phyloP scores from a whole-genome alignment of 345 rosid genomes.

The Noccaea bulbosa region DNA sequence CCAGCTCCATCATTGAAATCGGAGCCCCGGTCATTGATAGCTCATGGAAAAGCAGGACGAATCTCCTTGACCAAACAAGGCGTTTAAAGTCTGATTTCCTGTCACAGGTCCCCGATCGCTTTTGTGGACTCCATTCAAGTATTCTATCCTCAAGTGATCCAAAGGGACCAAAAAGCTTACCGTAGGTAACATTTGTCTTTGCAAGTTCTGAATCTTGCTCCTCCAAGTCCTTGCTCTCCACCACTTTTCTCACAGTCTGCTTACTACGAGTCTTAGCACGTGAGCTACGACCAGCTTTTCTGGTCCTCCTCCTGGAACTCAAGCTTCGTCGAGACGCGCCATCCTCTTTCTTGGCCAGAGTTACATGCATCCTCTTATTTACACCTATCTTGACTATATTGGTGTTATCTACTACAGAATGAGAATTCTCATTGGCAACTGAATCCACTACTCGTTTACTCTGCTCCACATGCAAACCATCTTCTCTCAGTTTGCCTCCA shows the following conservation, averaged over 20 bases:
- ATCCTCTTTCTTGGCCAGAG: slow-evolving; percentile 58
- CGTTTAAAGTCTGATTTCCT: slow-evolving; percentile 89
- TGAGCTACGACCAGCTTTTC: slow-evolving; percentile 51
- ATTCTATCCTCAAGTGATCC: slow-evolving; percentile 71
- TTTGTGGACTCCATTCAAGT: slow-evolving; percentile 91
- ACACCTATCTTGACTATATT: slow-evolving; percentile 44
- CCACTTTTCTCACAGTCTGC: slow-evolving; percentile 47
- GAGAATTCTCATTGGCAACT: slow-evolving; percentile 56
- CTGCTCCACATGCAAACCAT: slow-evolving; percentile 44
- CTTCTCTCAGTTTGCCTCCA: slow-evolving; percentile 54
- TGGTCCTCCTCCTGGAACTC: slow-evolving; percentile 56
- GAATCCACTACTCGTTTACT: slow-evolving; percentile 52
- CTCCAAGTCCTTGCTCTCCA: slow-evolving; percentile 50
- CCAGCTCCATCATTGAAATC: slow-evolving; percentile 94
- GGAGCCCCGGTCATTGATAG: slow-evolving; percentile 99
- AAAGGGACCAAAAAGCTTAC: slow-evolving; percentile 89
- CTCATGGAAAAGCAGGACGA: slow-evolving; percentile 87
- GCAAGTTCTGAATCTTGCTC: slow-evolving; percentile 68
- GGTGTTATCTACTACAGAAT: slow-evolving; percentile 50
- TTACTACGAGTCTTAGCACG: slow-evolving; percentile 52
- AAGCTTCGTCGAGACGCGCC: slow-evolving; percentile 42
- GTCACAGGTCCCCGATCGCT: slow-evolving; percentile 92
- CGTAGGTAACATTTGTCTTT: slow-evolving; percentile 64
- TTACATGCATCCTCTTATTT: slow-evolving; percentile 52
- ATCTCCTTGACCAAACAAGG: slow-evolving; percentile 97